Evolutionary conservation across 2,329 filamentous ascomycete genomes (phyloP), one percentile per base, ranked within the genome.

Genomic region (Eutypa lata): DNA sequence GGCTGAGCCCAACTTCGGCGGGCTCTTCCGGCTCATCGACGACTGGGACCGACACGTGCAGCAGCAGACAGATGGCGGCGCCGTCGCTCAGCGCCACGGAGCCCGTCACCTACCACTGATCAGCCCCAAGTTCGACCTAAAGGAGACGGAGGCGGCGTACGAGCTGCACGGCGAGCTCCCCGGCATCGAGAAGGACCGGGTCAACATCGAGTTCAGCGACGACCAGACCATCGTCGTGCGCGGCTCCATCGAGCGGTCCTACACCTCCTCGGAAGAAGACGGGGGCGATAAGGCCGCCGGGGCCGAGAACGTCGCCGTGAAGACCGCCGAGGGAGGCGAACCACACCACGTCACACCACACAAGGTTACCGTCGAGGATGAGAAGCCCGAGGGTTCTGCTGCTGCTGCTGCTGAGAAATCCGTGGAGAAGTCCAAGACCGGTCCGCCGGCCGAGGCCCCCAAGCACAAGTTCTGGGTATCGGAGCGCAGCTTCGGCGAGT

Each of bases 131-230:
- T 93, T 93, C 66, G 89, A 93, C 64, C 79, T 92, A 56, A 86
- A 82, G 68, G 90, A 94, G 74, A 82, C 80, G 13, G 79, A 80
- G 55, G 72, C 83, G 6, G 69, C 76, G 57, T 93, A 91, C 67
- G 86, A 93, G 71, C 85, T 93, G 19, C 84, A 92, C 63, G 90
- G 89, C 63, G 89, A 93, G 71, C 82, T 93, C 6, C 86, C 89
- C 0, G 90, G 90, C 51, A 77, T 92, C 61, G 81, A 82, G 57
- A 88, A 90, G 73, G 84, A 89, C 62, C 77, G 91, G 64, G 76
- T 94, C 65, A 76, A 80, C 67, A 88, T 93, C 66, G 89, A 93
- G 66, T 93, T 92, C 77, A 86, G 83, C 53, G 89, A 93, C 67
- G 76, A 80, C 42, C 86, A 89, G 73, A 91, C 88, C 16, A 74